phyloP scores from a whole-genome alignment of 805 yeast genomes.

The Ogataea polymorpha region DNA sequence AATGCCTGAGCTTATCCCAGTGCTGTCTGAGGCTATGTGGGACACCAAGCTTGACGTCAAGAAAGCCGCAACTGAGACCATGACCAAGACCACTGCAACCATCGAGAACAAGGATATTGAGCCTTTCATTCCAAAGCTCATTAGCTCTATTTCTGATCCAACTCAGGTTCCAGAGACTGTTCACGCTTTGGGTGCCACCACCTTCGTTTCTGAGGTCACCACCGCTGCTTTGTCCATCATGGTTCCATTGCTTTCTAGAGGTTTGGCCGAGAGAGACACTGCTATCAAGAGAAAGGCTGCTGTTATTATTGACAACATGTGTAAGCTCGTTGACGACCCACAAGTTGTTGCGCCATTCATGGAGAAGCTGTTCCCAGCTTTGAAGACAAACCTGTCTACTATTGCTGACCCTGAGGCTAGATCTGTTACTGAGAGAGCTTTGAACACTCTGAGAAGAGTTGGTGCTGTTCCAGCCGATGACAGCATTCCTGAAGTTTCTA shows the following conservation, averaged over 20 bases:
- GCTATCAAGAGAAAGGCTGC: constrained; percentile 99
- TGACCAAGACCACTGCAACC: constrained; percentile 94
- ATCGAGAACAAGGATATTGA: constrained; percentile 99
- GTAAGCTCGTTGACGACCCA: constrained; percentile 99
- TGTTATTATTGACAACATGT: constrained; percentile 99
- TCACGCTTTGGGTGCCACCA: constrained; percentile 98
- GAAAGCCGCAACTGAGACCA: constrained; percentile 92
- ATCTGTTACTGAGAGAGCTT: constrained; percentile 95
- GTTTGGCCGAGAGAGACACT: constrained; percentile 99
- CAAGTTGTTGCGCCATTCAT: constrained; percentile 99
- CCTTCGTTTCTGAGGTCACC: constrained; percentile 99
- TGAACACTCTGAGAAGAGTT: constrained; percentile 96
- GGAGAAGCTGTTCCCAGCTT: constrained; percentile 91
- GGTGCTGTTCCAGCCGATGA: constrained; percentile 94
- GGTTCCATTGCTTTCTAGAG: constrained; percentile 98
- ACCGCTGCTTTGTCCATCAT: constrained; percentile 98
- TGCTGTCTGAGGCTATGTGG: constrained; percentile 99
- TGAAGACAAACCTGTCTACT: constrained; percentile 89
- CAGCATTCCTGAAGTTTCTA: constrained; percentile 92
- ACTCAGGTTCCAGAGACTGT: constrained; percentile 98
- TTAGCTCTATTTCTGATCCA: constrained; percentile 95
- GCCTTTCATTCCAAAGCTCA: constrained; percentile 97
- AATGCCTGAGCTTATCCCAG: constrained; percentile 99
- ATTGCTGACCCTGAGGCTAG: constrained; percentile 99
- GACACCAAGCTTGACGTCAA: constrained; percentile 98